Conservation (phyloP, 1,139 yeast species). For the Nakaseomyces nivariensis region DNA sequence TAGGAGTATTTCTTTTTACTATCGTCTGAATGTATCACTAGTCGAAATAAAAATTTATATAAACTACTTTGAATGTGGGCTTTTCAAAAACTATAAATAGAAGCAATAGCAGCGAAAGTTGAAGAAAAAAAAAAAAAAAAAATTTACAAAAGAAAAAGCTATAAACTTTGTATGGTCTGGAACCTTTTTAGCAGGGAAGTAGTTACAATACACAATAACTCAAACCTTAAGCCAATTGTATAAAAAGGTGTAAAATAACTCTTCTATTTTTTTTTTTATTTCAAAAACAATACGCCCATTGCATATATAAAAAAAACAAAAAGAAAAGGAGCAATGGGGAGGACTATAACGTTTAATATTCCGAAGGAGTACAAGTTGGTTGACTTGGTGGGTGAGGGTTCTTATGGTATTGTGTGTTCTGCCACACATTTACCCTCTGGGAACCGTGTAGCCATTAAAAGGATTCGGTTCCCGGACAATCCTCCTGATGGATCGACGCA, state of each 20-base stretch:
- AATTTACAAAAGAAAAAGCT: no score
- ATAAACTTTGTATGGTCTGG: no score
- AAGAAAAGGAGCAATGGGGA: constrained; percentile 15
- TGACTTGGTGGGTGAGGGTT: constrained; percentile 91
- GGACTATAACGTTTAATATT: constrained; percentile 72
- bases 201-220: no score
- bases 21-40: no score
- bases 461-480: constrained; percentile 43
- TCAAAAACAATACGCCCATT: no score
- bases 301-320: not conserved
- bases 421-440: constrained; percentile 73
- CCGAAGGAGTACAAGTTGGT: constrained; percentile 77
- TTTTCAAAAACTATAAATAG: not conserved
- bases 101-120: not conserved
- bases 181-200: no score
- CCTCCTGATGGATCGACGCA: not conserved
- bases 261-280: no score
- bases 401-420: constrained; percentile 91
- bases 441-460: constrained; percentile 80
- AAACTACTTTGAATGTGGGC: not conserved
- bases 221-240: no score
- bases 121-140: no score
- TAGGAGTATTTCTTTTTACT: no score
- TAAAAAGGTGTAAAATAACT: no score
- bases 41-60: no score